A percentile compares a stretch with the other conserved stretches of the same genome.
Conservation (phyloP, 1,284 basidiomycete species). For the Ceratobasidium sp. region DNA sequence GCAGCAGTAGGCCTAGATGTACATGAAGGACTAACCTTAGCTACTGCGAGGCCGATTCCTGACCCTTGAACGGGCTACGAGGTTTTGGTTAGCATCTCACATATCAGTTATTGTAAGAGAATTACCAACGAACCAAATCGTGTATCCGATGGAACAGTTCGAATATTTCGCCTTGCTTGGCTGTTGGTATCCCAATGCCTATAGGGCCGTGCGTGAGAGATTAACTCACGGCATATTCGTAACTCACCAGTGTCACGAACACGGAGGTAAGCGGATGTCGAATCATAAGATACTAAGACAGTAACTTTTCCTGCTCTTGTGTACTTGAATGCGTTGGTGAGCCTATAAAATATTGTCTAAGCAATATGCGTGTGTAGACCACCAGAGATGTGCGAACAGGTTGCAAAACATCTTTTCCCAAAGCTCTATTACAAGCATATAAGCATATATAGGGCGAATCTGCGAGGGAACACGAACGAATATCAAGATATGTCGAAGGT, state of each 20-base stretch:
- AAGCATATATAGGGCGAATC: no score
- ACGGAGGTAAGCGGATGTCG: slow-evolving; percentile 16
- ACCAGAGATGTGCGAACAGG: background rate
- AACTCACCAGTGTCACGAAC: slow-evolving; percentile 22
- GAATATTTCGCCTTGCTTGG: slow-evolving; percentile 52
- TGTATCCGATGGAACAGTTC: slow-evolving; percentile 55
- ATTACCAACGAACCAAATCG: background rate
- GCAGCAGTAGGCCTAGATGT: background rate
- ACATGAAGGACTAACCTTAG: slow-evolving; percentile 44
- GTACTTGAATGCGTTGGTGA: slow-evolving; percentile 56
- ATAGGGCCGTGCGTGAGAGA: slow-evolving; percentile 50
- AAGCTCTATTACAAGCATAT: slow-evolving; percentile 47
- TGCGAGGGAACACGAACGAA: no score
- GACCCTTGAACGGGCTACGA: slow-evolving; percentile 52
- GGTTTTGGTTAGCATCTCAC: no score
- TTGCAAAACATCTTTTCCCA: slow-evolving; percentile 56
- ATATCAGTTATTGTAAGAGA: no score
- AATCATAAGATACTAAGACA: slow-evolving; percentile 49
- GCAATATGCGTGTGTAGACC: no score
- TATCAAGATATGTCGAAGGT: no score
- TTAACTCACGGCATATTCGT: no score
- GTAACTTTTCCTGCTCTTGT: slow-evolving; percentile 51
- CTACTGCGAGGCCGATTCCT: slow-evolving; percentile 56
- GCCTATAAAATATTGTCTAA: slow-evolving; percentile 45
- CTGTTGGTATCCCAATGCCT: slow-evolving; percentile 53